phyloP scores from a whole-genome alignment of 1,139 yeast species.

The Groenewaldozyma auringiensis region DNA sequence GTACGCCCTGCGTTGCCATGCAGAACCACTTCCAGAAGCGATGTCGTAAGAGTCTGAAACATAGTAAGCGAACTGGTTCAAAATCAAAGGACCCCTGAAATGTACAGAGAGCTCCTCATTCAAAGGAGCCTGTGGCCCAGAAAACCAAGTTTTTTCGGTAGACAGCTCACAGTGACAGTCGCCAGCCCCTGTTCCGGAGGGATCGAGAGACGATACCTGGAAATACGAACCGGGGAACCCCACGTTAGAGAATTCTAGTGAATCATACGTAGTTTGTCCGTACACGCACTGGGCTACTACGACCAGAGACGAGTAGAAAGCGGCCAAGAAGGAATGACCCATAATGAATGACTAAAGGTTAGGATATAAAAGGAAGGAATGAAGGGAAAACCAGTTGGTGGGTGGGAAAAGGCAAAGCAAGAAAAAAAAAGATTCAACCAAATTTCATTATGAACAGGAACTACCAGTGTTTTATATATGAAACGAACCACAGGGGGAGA shows the following conservation, averaged over 20 bases:
- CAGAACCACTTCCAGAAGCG: slow-evolving; percentile 31
- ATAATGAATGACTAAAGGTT: too few relatives aligned
- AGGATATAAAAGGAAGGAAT: neutral
- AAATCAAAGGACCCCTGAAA: slow-evolving; percentile 84
- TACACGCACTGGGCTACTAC: too few relatives aligned
- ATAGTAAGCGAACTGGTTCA: slow-evolving; percentile 72
- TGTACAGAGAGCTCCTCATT: slow-evolving; percentile 88
- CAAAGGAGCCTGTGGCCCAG: slow-evolving; percentile 74
- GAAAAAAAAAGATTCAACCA: slow-evolving; percentile 2
- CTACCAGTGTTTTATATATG: too few relatives aligned
- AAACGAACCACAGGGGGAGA: too few relatives aligned
- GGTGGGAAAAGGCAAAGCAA: neutral
- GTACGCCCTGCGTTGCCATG: slow-evolving; percentile 72
- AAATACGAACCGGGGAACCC: slow-evolving; percentile 61
- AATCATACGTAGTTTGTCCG: too few relatives aligned
- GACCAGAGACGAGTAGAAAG: neutral
- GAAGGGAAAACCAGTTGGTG: neutral
- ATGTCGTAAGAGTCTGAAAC: slow-evolving; percentile 39
- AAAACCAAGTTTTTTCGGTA: slow-evolving; percentile 38
- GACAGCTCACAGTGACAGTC: slow-evolving; percentile 47
- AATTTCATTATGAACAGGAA: neutral
- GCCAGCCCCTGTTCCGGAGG: slow-evolving; percentile 38
- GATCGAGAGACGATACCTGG: slow-evolving; percentile 36
- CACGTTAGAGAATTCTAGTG: slow-evolving; percentile 48
- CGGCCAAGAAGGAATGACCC: neutral